These are phyloP conservation scores for Rosa hybrid DNA, from an alignment of 331 rosid species.

Conservation along the genomic window DNA sequence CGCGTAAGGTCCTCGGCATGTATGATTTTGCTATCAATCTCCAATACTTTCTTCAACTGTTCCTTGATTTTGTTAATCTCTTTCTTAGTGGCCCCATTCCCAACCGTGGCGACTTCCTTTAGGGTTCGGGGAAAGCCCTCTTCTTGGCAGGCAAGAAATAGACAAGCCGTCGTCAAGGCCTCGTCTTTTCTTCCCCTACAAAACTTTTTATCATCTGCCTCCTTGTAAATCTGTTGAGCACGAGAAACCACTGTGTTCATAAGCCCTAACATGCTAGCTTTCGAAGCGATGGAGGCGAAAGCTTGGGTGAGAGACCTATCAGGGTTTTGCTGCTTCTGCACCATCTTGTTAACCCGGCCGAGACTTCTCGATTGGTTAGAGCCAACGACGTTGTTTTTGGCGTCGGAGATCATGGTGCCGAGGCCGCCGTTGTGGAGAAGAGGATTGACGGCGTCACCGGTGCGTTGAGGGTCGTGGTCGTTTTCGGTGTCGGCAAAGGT, in stretches of 20 bases:
- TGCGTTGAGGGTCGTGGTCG: neutral
- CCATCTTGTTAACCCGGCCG: neutral
- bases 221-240: constrained; percentile 22
- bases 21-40: neutral
- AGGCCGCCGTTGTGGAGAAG: neutral
- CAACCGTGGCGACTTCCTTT: constrained; percentile 17
- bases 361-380: neutral
- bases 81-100: neutral
- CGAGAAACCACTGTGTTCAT: neutral
- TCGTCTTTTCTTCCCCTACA: neutral
- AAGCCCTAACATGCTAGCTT: constrained; percentile 8
- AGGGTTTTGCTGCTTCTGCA: neutral
- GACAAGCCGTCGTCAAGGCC: constrained; percentile 20
- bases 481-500: constrained; percentile 2
- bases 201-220: neutral
- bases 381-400: neutral
- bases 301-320: neutral
- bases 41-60: neutral
- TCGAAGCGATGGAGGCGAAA: neutral
- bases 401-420: neutral
- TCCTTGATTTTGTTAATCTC: constrained; percentile 16
- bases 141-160: constrained; percentile 21
- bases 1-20: constrained; percentile 17
- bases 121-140: neutral
- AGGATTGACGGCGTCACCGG: neutral